Conservation (phyloP, 257 asterid species). For the Solanum tarapatanum region DNA sequence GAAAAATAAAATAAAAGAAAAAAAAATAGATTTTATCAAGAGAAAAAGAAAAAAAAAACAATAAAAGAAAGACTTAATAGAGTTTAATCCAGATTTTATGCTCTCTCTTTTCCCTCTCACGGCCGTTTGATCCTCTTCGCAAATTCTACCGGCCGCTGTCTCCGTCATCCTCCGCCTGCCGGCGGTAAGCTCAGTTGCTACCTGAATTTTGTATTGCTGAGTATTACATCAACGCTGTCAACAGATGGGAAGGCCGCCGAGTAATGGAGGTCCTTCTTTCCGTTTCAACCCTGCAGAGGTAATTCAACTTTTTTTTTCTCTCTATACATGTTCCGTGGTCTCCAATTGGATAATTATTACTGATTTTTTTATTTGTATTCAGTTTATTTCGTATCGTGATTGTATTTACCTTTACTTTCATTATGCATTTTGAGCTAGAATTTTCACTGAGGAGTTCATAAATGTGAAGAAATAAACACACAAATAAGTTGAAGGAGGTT, state of each 20-base stretch:
- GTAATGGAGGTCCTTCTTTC: conserved; percentile 87
- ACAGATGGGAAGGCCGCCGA: conserved; percentile 84
- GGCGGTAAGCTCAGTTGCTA: neutral
- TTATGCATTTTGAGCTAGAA: neutral
- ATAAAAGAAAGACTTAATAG: neutral
- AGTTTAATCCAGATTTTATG: neutral
- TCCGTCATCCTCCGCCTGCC: neutral
- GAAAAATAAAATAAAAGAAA: neutral
- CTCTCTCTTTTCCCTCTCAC: neutral
- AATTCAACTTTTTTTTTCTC: neutral
- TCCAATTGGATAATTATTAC: neutral
- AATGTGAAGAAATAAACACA: neutral
- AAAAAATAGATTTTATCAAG: no score
- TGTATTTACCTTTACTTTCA: neutral
- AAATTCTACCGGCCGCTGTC: neutral
- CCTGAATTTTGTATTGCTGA: neutral
- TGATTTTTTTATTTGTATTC: neutral
- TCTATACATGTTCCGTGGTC: neutral
- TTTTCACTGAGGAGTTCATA: neutral
- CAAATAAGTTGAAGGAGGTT: neutral
- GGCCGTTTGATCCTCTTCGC: neutral
- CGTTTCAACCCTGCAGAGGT: conserved; percentile 86
- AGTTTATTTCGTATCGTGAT: neutral
- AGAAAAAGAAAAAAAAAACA: no score
- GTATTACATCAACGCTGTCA: neutral